Base-by-base conservation (phyloP, 768 basidiomycete species). In the Sporobolomyces pararoseus region DNA sequence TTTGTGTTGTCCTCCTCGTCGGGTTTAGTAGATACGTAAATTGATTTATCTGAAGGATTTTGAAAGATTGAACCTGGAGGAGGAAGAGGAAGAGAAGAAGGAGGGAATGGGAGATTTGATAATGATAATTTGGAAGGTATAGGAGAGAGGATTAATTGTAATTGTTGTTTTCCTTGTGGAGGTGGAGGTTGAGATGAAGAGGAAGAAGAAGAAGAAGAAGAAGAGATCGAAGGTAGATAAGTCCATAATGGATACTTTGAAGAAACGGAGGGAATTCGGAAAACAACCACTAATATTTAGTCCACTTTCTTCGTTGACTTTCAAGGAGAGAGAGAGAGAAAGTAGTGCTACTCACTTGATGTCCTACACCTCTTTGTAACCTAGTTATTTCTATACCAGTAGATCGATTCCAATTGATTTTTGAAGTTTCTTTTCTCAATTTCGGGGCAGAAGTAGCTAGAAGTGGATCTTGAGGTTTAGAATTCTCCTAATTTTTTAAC, bases 361-460 rank as follows among this genome's bases (percentile, higher is more conserved):
- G 73, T 21, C 68, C 69, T 16, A 70, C 3, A 2, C 47, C 73
- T 2, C 65, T 34, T 21, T 67, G 57, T 25, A 65, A 29, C 27
- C 62, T 10, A 0, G 35, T 21, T 0, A 67, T 9, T 27, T 68
- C 29, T 1, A 12, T 19, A 0, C 46, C 60, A 14, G 13, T 21
- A 39, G 4, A 14, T 1, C 1, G 0, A 0, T 17, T 1, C 68
- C 68, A 74, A 13, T 42, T 14, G 37, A 65, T 51, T 3, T 42
- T 23, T 3, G 73, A 35, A 1, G 1, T 17, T 4, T 42, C 23
- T 37, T 68, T 66, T 2, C 2, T 35, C 1, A 74, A 57, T 42
- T 74, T 74, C 7, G 65, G 73, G 9, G 73, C 73, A 35, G 58
- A 63, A 5, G 65, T 60, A 7, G 66, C 73, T 4, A 32, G 47